phyloP scores from a whole-genome alignment of 176 grass and related monocot genomes.

The Poa annua region DNA sequence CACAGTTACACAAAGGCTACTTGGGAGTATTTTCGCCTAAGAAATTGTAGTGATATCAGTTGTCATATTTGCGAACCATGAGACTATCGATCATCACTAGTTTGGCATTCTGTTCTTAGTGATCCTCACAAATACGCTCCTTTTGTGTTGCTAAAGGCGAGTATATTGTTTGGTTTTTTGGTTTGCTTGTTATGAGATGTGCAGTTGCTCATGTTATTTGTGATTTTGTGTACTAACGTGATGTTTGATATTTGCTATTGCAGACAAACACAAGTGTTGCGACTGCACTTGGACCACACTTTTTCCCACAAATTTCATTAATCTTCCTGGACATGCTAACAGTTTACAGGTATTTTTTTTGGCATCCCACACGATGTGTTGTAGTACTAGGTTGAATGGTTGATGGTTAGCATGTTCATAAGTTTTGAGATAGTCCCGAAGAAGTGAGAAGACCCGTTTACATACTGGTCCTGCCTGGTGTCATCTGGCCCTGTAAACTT shows the following conservation, averaged over 20 bases:
- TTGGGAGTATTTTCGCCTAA: constrained; percentile 5
- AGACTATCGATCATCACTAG: not conserved
- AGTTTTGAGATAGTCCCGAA: constrained; percentile 11
- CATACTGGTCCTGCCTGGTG: not conserved
- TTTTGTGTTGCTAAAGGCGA: not conserved
- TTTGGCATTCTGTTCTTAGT: not conserved
- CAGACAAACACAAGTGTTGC: constrained; percentile 99
- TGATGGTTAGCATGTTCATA: constrained; percentile 9
- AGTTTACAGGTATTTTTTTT: constrained; percentile 83
- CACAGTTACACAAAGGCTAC: not conserved
- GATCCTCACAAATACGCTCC: not conserved
- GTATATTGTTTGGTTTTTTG: not conserved
- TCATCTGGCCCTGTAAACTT: not conserved
- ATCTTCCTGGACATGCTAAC: constrained; percentile 99
- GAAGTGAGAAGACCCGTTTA: not conserved
- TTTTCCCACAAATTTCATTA: constrained; percentile 93
- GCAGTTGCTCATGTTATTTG: constrained; percentile 8
- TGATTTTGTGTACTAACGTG: constrained; percentile 35
- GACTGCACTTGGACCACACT: constrained; percentile 85
- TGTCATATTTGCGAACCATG: not conserved
- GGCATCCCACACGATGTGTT: not conserved
- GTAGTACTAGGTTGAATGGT: not conserved
- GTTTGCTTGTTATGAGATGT: not conserved
- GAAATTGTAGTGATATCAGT: constrained; percentile 2
- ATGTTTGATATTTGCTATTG: constrained; percentile 45